Evolutionary conservation across 805 yeast species (phyloP), one percentile per base, ranked within the genome.

Genomic region (Monosporozyma aerobia): DNA sequence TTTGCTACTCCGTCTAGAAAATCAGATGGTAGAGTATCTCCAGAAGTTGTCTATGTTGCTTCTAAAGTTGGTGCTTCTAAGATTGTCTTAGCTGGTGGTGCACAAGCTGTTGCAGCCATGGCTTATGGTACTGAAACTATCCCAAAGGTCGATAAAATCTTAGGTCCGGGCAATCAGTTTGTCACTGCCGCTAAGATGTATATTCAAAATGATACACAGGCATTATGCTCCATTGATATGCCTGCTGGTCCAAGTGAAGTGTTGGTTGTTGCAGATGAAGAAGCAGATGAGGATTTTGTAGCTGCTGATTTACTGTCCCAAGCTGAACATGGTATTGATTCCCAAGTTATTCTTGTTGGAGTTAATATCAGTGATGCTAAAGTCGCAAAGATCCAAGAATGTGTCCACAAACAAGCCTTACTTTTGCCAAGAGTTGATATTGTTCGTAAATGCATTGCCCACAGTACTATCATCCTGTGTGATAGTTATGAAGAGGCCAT

Each of bases 191-290:
- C 99, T 44, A 94, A 94, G 77, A 94, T 94, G 99, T 75, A 85
- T 67, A 94, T 95, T 50, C 94, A 92, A 63, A 95, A 94, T 64
- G 99, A 94, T 66, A 87, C 97, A 1, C 85, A 84, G 57, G 98
- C 99, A 7, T 74, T 90, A 64, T 94, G 97, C 67, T 87, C 96
- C 16, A 94, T 94, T 60, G 99, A 94, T 70, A 92, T 94, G 98
- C 99, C 99, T 49, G 99, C 99, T 27, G 99, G 99, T 9, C 99
- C 99, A 30, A 87, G 96, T 50, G 99, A 94, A 72, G 99, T 94
- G 25, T 76, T 94, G 54, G 99, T 92, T n/a, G 76, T 94, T 61
- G 96, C 96, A 48, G 99, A 94, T 68, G 79, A 76, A 54, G 65
- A 78, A 47, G 88, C 97, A 11, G 96, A 90, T 70, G 92, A 95